A percentile compares a stretch with the other conserved stretches of the same genome.
phyloP scores from a whole-genome alignment of 2,329 filamentous ascomycete genomes.

The Sarocladium strictum region DNA sequence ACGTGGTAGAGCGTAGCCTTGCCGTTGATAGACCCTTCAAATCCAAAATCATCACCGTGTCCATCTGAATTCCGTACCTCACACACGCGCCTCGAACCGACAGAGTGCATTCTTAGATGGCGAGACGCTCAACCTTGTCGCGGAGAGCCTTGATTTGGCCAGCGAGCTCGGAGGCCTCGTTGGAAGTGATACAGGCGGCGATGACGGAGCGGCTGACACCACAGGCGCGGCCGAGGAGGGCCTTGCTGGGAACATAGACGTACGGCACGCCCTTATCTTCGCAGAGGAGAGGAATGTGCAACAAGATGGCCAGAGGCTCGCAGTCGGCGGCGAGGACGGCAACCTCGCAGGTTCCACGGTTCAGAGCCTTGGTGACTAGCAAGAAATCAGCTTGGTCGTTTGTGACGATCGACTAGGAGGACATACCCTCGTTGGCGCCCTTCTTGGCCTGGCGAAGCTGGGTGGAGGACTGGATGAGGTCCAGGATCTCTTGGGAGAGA shows the following conservation, averaged over 20 bases:
- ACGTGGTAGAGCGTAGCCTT: no score
- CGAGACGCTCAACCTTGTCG: constrained; percentile 92
- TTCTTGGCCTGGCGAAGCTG: constrained; percentile 72
- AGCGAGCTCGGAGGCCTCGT: constrained; percentile 83
- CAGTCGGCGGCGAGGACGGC: constrained; percentile 88
- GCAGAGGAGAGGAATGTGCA: constrained; percentile 82
- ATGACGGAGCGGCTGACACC: constrained; percentile 88
- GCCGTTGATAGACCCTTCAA: no score
- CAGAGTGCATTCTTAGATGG: constrained; percentile 59
- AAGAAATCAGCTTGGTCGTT: constrained; percentile 10
- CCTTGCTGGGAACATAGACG: constrained; percentile 71
- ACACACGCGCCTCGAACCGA: no score
- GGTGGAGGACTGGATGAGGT: constrained; percentile 70
- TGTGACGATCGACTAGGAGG: neutral
- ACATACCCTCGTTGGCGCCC: constrained; percentile 68
- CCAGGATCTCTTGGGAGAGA: constrained; percentile 75
- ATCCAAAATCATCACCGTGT: no score
- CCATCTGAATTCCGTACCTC: neutral
- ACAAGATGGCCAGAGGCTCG: constrained; percentile 76
- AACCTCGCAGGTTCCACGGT: constrained; percentile 84
- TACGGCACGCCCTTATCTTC: constrained; percentile 41
- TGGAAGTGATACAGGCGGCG: constrained; percentile 80
- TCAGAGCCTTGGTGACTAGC: constrained; percentile 71
- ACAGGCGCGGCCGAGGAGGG: constrained; percentile 80
- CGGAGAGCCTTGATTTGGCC: constrained; percentile 83